Percentiles rank a stretch among this genome's conserved stretches.
phyloP scores from a whole-genome alignment of 1,139 yeast species.

The Suhomyces ambrosiae region DNA sequence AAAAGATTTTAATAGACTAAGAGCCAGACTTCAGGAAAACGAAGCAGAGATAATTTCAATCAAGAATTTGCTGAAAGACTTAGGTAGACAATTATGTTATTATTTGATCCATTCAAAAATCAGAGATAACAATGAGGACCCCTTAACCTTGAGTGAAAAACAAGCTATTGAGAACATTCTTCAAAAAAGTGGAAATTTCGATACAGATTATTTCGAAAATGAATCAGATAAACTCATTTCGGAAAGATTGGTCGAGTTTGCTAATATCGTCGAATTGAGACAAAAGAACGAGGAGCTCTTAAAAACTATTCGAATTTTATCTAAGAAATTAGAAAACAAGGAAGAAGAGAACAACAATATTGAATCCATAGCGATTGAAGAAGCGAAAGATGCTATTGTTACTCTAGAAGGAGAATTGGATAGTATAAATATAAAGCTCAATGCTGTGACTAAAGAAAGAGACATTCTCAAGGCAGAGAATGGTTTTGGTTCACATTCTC shows the following conservation, averaged over 20 bases:
- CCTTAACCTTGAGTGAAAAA: slow-evolving; percentile 60
- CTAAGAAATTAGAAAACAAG: slow-evolving; percentile 64
- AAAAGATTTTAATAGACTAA: slow-evolving; percentile 36
- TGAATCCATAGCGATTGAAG: slow-evolving; percentile 64
- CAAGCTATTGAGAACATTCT: slow-evolving; percentile 51
- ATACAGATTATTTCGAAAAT: slow-evolving; percentile 37
- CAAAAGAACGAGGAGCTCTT: slow-evolving; percentile 73
- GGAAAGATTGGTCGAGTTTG: slow-evolving; percentile 72
- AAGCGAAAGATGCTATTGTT: slow-evolving; percentile 76
- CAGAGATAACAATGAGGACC: slow-evolving; percentile 52
- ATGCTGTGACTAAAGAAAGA: slow-evolving; percentile 60
- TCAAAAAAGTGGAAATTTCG: slow-evolving; percentile 37
- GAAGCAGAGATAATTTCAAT: slow-evolving; percentile 47
- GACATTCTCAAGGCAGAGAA: slow-evolving; percentile 57
- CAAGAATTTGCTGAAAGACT: slow-evolving; percentile 63
- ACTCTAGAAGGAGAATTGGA: slow-evolving; percentile 66
- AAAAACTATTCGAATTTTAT: slow-evolving; percentile 66
- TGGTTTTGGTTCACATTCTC: slow-evolving; percentile 1
- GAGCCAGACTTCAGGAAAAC: slow-evolving; percentile 36
- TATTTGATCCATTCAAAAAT: slow-evolving; percentile 68
- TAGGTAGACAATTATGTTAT: slow-evolving; percentile 78
- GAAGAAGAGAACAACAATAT: slow-evolving; percentile 42
- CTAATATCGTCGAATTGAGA: slow-evolving; percentile 66
- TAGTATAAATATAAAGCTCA: slow-evolving; percentile 50
- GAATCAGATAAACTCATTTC: slow-evolving; percentile 76